Conservation (phyloP, 2,329 filamentous ascomycete species). For the Macrophomina phaseolina region DNA sequence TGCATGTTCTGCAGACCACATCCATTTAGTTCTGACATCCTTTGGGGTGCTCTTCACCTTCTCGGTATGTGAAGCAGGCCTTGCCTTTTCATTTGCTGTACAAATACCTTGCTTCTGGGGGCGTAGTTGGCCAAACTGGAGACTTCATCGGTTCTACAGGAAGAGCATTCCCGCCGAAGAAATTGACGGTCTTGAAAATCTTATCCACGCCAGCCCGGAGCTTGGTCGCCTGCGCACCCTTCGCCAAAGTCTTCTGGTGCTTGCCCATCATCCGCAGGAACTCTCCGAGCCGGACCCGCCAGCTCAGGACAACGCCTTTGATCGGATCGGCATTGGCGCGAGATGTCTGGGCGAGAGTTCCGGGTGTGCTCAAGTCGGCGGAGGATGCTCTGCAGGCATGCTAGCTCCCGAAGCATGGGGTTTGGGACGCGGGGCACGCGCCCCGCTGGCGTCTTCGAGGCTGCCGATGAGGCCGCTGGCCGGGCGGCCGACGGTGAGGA, state of each 20-base stretch:
- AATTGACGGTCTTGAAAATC: too few relatives aligned
- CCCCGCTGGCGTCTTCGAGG: conserved; percentile 29
- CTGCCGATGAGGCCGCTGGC: conserved; percentile 32
- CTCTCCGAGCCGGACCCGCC: not conserved
- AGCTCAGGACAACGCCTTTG: not conserved
- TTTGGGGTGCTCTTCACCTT: too few relatives aligned
- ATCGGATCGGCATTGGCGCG: not conserved
- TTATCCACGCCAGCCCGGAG: not conserved
- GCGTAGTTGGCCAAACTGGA: too few relatives aligned
- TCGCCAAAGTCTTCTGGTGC: not conserved
- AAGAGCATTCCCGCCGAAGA: too few relatives aligned
- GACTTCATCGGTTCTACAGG: too few relatives aligned
- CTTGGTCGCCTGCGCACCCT: not conserved
- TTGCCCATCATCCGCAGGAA: not conserved
- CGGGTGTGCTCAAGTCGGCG: not conserved
- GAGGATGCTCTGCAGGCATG: not conserved
- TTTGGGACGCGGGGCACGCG: conserved; percentile 31
- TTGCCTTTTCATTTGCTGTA: too few relatives aligned
- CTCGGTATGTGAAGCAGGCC: too few relatives aligned
- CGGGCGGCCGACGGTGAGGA: conserved; percentile 36
- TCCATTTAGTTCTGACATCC: too few relatives aligned
- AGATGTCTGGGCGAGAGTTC: not conserved
- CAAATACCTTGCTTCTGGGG: too few relatives aligned
- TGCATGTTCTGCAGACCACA: too few relatives aligned
- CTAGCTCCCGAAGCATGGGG: conserved; percentile 29